A percentile compares a stretch with the other conserved stretches of the same genome.
These are phyloP conservation scores for Amanita exitialis DNA, from an alignment of 768 basidiomycete genomes.

Conservation along the genomic window DNA sequence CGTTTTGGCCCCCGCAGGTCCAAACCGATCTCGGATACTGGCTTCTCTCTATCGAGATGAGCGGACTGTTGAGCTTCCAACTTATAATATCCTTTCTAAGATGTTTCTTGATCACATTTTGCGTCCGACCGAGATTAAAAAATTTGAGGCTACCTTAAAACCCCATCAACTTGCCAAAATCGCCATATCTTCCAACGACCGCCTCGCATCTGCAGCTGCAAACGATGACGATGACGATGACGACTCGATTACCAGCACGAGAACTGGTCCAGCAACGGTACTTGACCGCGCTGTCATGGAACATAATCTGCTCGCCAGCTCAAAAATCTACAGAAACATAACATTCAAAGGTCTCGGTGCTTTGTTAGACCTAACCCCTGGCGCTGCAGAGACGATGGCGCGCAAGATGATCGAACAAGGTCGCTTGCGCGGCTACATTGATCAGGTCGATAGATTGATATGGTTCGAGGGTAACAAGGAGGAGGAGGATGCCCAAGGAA, in stretches of 20 bases:
- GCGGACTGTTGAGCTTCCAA: slow-evolving; percentile 67
- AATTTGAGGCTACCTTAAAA: slow-evolving; percentile 80
- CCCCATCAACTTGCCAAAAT: slow-evolving; percentile 94
- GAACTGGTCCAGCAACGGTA: slow-evolving; percentile 91
- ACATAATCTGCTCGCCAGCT: slow-evolving; percentile 94
- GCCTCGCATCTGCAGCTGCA: slow-evolving; percentile 57
- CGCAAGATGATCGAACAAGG: slow-evolving; percentile 98
- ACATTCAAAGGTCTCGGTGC: slow-evolving; percentile 91
- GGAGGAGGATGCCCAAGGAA: slow-evolving; percentile 88
- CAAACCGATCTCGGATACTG: slow-evolving; percentile 87
- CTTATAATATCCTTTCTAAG: slow-evolving; percentile 87
- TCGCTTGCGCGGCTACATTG: slow-evolving; percentile 85
- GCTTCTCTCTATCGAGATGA: slow-evolving; percentile 94
- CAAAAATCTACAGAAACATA: slow-evolving; percentile 96
- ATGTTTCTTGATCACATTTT: slow-evolving; percentile 99
- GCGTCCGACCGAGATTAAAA: slow-evolving; percentile 78
- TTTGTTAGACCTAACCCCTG: slow-evolving; percentile 80
- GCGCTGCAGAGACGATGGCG: slow-evolving; percentile 95
- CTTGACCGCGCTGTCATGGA: slow-evolving; percentile 98
- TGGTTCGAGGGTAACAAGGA: slow-evolving; percentile 85
- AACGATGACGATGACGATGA: slow-evolving; percentile 44
- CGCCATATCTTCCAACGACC: slow-evolving; percentile 74
- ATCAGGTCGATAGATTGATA: slow-evolving; percentile 91
- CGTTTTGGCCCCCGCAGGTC: slow-evolving; percentile 94
- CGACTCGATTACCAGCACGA: slow-evolving; percentile 55